Evolutionary conservation across 106 monocot species (phyloP), one percentile per base, ranked within the genome.

Genomic region (Hemerocallis citrina): DNA sequence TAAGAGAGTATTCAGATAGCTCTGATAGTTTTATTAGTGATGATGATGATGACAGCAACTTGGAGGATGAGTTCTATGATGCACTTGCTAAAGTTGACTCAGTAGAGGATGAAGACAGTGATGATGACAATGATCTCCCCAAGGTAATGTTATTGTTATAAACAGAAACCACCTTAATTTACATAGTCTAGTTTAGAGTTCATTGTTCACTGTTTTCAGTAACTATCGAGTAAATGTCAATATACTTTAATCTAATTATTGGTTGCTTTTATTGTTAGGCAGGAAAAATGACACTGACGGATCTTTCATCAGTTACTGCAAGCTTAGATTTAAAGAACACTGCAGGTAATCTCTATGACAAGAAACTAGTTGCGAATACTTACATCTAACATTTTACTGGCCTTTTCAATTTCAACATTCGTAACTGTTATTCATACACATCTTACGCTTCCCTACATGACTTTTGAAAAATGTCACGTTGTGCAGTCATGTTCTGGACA

Each of bases 1-100:
- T 71, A 60, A 44, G 46, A 63, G 57, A 77, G 66, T 66, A 72
- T 57, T 54, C 76, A 39, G 74, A 35, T 59, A 45, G 32, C 22
- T 55, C 70, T 74, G 62, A 73, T 42, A 59, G 36, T 63, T 68
- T 76, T 14, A 62, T 31, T 50, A 55, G 36, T 21, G 52, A 24
- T 67, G 29, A 66, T 64, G 86, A 73, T 69, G 86, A 87, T 20
- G 78, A 83, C 70, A 61, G 68, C 63, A 84, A 90, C 14, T 22
- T 62, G 46, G 74, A 81, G 51, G 93, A 93, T 35, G 95, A 86
- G 55, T 96, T 96, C 37, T 83, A 84, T 79, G 95, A 96, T 91
- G 87, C 95, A 62, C 75, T 90, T 68, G 78, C 83, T 69, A 61
- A 67, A 75, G 75, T 51, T 58, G 81, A 75, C 11, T 63, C 66